Base-by-base conservation (phyloP, 2,329 filamentous ascomycete species). In the Triangularia setosa region DNA sequence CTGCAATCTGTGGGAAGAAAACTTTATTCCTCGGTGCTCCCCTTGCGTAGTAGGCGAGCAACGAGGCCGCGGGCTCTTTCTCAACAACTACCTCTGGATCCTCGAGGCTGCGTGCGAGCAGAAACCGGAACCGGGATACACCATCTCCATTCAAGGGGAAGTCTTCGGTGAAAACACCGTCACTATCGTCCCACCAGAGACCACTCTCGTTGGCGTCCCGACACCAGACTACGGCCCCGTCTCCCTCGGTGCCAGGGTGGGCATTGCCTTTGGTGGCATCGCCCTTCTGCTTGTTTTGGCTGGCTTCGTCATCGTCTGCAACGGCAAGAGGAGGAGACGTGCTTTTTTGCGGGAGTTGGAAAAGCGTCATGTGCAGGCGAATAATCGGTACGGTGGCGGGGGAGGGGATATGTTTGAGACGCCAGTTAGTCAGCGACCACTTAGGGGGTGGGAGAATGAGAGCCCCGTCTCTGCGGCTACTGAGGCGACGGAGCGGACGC, bases 81-180 rank as follows among this genome's bases (percentile, higher is more conserved):
- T 86, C n/a, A 77, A 77, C 62, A 89, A 89, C 68, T 87, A 83
- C 66, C 67, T 86, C 52, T 80, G 76, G 12, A 75, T 83, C 35
- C 77, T 89, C 7, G 75, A 85, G 63, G 85, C 83, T 18, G 85
- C 82, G 6, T 89, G 87, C 69, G 71, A 79, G 60, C 83, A 87
- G 67, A 76, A 77, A 63, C 84, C 86, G 0, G 66, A 71, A 0
- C 72, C 77, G 0, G 85, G 84, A 0, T 69, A 74, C 0, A 80
- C 75, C 0, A 69, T 88, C n/a, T 81, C 81, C 3, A 70, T 86
- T 0, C 72, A 81, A 4, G 86, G 86, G 23, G 74, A 76, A 21
- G 72, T 84, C 1, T 89, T 89, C 72, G 83, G 83, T 1, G 73
- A 70, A 9, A 73, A 76, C 0, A 64, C 69, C 0, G 78, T 87